A percentile compares a stretch with the other conserved stretches of the same genome.
phyloP scores from a whole-genome alignment of 2,329 filamentous ascomycete species.

The Diaporthe aspalathi region DNA sequence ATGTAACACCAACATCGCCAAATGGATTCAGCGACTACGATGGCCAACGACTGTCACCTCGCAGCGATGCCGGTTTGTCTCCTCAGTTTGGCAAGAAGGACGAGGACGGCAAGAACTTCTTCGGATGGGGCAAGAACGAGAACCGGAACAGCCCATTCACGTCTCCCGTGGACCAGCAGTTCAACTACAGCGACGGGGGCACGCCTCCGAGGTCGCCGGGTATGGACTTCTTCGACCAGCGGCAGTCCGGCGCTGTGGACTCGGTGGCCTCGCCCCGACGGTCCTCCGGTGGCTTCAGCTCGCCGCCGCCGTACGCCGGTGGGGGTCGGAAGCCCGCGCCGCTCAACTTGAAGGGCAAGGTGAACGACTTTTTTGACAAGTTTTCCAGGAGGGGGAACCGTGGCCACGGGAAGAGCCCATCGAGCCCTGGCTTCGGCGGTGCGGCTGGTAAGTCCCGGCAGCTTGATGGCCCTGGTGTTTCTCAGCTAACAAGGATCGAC shows the following conservation, averaged over 20 bases:
- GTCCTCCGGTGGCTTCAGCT: neutral
- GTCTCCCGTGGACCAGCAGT: neutral
- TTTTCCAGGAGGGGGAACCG: neutral
- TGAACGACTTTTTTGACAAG: slow-evolving; percentile 31
- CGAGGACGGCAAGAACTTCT: neutral
- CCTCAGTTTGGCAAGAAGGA: slow-evolving; percentile 11
- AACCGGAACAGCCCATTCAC: neutral
- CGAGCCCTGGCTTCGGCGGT: neutral
- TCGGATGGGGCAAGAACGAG: neutral
- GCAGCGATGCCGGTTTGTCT: neutral
- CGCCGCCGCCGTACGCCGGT: neutral
- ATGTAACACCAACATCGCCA: neutral
- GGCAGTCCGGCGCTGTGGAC: neutral
- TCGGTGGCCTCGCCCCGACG: neutral
- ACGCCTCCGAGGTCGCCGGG: neutral
- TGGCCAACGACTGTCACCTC: neutral
- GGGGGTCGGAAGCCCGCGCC: slow-evolving; percentile 6
- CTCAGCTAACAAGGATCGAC: neutral
- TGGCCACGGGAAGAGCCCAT: neutral
- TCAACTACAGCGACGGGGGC: neutral
- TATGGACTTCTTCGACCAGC: neutral
- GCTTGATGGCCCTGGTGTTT: neutral
- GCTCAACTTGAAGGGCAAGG: slow-evolving; percentile 9
- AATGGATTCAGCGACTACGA: neutral
- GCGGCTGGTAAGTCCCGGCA: neutral